Base-by-base conservation (phyloP, 1,284 basidiomycete species). In the Tilletiaria anomala region DNA sequence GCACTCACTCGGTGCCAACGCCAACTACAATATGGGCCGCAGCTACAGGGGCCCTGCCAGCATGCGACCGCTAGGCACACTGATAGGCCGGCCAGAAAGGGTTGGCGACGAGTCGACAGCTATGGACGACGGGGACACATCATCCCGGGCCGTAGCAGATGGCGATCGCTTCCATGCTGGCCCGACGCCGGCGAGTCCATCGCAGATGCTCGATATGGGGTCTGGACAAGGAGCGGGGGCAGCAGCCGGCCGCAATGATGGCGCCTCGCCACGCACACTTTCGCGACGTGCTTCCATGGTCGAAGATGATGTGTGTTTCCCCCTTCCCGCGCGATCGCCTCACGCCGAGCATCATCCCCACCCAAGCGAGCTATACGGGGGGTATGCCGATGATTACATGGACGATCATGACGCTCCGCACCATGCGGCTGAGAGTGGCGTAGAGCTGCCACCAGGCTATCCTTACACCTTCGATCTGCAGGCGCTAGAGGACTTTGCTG, bases 261-360 rank as follows among this genome's bases (percentile, higher is more conserved):
- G 48, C n/a, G 34, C 22, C 12, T 37, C 51, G 11, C 35, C 49
- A 14, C 52, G 51, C 35, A 46, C 50, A 19, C 26, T 42, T 34
- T 51, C 53, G 37, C 41, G 57, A 17, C 47, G 56, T 14, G 37
- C 47, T 17, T 56, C 54, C 15, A 45, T 42, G 14, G 43, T 45
- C 32, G 49, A 66, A 24, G 63, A 66, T 23, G 63, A 66, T 32
- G 63, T 66, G 11, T 66, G 63, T 43, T 66, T 65, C 45, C 63
- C 63, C 18, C 51, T 58, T 36, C 43, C 52, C 11, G 40, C 18
- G 17, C 23, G 17, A 8, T 15, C 23, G 37, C 12, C 38, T 14
- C 29, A 39, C 12, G 26, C n/a, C 18, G 31, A 22, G 5, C 16
- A 12, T 1, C 36, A 37, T 17, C 36, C 36, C 6, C 36, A 37